Percentiles rank a stretch among this genome's conserved stretches.
These are phyloP conservation scores for Sphagnum contortum DNA, from an alignment of 225 moss, liverwort and hornwort species.

Conservation along the genomic window DNA sequence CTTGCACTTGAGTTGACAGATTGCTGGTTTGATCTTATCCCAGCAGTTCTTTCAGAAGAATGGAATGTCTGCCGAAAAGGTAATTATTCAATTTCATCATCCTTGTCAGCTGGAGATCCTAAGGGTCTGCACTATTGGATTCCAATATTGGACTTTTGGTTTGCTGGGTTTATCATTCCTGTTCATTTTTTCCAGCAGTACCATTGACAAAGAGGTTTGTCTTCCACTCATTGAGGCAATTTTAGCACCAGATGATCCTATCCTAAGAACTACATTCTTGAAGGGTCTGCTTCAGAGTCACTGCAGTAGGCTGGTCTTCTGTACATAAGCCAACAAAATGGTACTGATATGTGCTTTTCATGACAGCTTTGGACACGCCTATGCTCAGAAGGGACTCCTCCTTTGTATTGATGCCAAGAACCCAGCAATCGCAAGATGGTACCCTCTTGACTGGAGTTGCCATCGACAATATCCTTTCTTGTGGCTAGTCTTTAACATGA, in stretches of 20 bases:
- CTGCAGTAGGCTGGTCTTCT: background rate
- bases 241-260: too few species aligned
- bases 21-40: constrained; percentile 99
- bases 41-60: constrained; percentile 79
- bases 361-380: constrained; percentile 84
- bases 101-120: background rate
- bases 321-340: background rate
- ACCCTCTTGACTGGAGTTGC: constrained; percentile 1
- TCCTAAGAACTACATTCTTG: too few species aligned
- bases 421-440: constrained; percentile 32
- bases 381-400: constrained; percentile 88
- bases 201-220: too few species aligned
- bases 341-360: background rate
- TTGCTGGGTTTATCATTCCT: constrained; percentile 9
- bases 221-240: too few species aligned
- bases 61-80: constrained; percentile 96
- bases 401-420: constrained; percentile 83
- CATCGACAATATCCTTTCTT: too few species aligned
- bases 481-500: too few species aligned
- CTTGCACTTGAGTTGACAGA: constrained; percentile 65
- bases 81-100: constrained; percentile 9
- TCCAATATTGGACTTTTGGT: background rate
- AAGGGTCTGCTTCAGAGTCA: too few species aligned
- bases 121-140: background rate
- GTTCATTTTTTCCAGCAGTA: background rate